Evolutionary conservation across 1,139 yeast species (phyloP).

Genomic region (Arxiozyma slooffiae): DNA sequence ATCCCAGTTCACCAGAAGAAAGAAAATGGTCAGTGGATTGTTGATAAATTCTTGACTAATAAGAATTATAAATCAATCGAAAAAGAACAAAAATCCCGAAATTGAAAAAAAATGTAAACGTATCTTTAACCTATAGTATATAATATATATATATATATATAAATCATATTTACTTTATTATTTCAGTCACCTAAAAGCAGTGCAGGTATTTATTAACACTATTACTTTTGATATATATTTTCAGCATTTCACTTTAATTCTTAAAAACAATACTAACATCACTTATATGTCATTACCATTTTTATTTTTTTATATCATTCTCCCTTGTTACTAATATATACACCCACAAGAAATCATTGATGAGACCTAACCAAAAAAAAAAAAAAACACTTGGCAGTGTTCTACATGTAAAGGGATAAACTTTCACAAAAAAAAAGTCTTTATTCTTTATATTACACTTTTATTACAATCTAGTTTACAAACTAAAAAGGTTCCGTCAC

Average conservation of each 20-base stretch:
- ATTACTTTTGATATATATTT: not conserved
- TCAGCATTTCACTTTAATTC: too few species aligned
- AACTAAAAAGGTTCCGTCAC: not conserved
- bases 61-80: constrained; percentile 16
- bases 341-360: not conserved
- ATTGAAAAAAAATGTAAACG: too few species aligned
- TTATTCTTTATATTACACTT: too few species aligned
- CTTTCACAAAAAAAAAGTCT: not conserved
- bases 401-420: not conserved
- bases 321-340: not conserved
- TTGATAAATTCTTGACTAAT: constrained; percentile 25
- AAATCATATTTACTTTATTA: too few species aligned
- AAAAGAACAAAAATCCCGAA: not conserved
- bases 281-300: too few species aligned
- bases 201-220: too few species aligned
- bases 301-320: too few species aligned
- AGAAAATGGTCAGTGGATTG: constrained; percentile 51
- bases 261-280: not conserved
- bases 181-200: too few species aligned
- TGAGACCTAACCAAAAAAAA: not conserved
- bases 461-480: too few species aligned
- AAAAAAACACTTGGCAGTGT: too few species aligned
- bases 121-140: too few species aligned
- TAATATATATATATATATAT: too few species aligned
- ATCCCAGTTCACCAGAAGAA: constrained; percentile 63